A percentile compares a stretch with the other conserved stretches of the same genome.
phyloP scores from a whole-genome alignment of 2,329 filamentous ascomycete genomes.

The Rhexocercosporidium sp. region DNA sequence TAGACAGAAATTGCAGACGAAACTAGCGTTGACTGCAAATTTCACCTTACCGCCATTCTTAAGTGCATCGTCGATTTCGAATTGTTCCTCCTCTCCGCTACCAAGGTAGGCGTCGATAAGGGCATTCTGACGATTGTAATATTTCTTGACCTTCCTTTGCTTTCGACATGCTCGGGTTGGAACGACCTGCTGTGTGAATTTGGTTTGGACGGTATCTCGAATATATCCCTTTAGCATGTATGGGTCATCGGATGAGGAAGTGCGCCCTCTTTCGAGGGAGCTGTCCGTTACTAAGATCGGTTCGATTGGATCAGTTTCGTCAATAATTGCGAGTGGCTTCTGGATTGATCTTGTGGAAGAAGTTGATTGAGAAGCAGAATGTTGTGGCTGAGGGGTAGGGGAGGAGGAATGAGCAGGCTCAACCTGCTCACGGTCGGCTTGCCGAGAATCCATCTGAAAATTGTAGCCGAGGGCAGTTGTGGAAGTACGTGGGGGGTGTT shows the following conservation, averaged over 20 bases:
- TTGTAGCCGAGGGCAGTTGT: not conserved
- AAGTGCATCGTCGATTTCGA: conserved; percentile 55
- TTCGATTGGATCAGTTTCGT: not conserved
- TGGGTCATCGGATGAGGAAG: not conserved
- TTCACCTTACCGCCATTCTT: conserved; percentile 57
- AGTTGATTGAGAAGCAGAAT: not conserved
- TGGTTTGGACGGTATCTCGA: not conserved
- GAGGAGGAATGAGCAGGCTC: not conserved
- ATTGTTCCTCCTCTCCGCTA: conserved; percentile 59
- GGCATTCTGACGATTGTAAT: conserved; percentile 54
- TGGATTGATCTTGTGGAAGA: not conserved
- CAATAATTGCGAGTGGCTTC: not conserved
- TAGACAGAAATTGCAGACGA: conserved; percentile 56
- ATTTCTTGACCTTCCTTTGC: conserved; percentile 51
- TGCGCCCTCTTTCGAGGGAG: not conserved
- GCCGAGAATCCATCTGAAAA: conserved; percentile 6
- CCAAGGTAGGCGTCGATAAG: conserved; percentile 59
- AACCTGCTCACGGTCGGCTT: conserved; percentile 1
- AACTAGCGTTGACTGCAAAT: conserved; percentile 58
- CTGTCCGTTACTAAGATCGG: not conserved
- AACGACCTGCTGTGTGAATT: not conserved
- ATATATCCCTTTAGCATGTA: conserved; percentile 2
- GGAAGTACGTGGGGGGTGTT: not conserved
- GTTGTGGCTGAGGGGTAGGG: not conserved
- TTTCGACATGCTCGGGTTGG: conserved; percentile 45